Conservation (phyloP, 2,329 filamentous ascomycete species). For the Blastomyces parvus region DNA sequence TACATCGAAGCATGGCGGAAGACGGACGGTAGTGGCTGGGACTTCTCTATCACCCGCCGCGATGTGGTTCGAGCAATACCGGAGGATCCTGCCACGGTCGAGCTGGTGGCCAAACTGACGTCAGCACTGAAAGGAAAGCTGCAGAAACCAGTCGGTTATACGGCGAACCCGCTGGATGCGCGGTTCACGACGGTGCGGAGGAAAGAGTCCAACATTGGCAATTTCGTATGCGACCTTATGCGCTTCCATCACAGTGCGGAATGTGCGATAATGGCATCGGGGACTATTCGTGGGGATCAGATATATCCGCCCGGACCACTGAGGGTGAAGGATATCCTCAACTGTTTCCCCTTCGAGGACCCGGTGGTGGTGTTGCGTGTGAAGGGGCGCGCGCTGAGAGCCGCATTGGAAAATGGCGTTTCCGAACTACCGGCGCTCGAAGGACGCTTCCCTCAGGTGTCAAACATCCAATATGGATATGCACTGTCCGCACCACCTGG, state of each 20-base stretch:
- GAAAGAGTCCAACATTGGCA: conserved; percentile 73
- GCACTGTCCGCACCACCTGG: conserved; percentile 54
- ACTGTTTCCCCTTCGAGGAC: conserved; percentile 88
- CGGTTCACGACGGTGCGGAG: conserved; percentile 74
- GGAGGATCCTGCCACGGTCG: conserved; percentile 51
- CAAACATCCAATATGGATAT: conserved; percentile 67
- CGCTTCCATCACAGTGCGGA: conserved; percentile 70
- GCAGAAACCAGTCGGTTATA: conserved; percentile 75
- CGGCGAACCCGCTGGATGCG: conserved; percentile 69
- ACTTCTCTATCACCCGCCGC: conserved; percentile 65
- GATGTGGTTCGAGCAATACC: conserved; percentile 62
- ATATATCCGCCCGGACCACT: conserved; percentile 75
- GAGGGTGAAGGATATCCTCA: conserved; percentile 69
- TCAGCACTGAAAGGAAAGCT: conserved; percentile 65
- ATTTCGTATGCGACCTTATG: conserved; percentile 90
- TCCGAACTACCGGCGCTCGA: conserved; percentile 73
- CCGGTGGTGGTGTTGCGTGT: conserved; percentile 70
- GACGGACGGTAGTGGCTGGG: conserved; percentile 50
- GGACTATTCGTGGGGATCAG: conserved; percentile 80
- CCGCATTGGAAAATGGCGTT: conserved; percentile 78
- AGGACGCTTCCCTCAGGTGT: conserved; percentile 77
- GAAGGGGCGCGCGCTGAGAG: conserved; percentile 60
- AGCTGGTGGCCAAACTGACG: conserved; percentile 59
- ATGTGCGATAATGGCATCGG: conserved; percentile 73
- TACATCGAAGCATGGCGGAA: conserved; percentile 69